These are phyloP conservation scores for Aphanomyces euteiches DNA, from an alignment of 352 stramenopile genomes.

Conservation along the genomic window DNA sequence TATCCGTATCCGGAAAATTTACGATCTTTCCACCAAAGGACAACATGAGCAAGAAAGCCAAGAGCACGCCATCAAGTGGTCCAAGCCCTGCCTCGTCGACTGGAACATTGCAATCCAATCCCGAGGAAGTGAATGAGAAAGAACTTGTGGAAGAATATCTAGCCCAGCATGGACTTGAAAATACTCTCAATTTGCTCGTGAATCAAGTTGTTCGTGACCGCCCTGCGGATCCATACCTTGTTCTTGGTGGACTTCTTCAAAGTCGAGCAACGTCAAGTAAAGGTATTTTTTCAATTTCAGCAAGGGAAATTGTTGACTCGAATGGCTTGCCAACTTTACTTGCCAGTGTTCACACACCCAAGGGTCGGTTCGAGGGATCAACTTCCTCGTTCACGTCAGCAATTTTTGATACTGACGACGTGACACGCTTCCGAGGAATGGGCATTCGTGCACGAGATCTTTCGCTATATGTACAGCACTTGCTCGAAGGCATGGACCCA, in stretches of 20 bases:
- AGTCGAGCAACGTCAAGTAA: constrained; percentile 55
- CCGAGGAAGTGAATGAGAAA: constrained; percentile 46
- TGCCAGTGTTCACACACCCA: constrained; percentile 61
- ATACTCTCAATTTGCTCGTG: constrained; percentile 59
- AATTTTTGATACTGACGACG: constrained; percentile 43
- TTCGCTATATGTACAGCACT: constrained; percentile 21
- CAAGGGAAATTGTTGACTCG: constrained; percentile 50
- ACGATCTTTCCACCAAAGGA: not conserved
- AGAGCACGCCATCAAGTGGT: not conserved
- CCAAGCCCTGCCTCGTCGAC: constrained; percentile 2
- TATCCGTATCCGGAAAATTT: constrained; percentile 18
- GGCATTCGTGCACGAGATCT: constrained; percentile 14
- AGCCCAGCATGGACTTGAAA: constrained; percentile 62
- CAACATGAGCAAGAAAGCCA: constrained; percentile 17
- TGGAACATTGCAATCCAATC: not conserved
- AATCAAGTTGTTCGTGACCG: constrained; percentile 66
- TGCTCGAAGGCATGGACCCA: constrained; percentile 43
- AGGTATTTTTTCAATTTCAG: constrained; percentile 64
- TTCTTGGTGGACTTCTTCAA: constrained; percentile 61
- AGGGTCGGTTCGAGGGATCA: constrained; percentile 57
- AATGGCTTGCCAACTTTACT: constrained; percentile 42
- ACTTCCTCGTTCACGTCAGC: constrained; percentile 42
- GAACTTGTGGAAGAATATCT: constrained; percentile 75
- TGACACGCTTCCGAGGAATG: constrained; percentile 31
- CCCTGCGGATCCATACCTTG: constrained; percentile 62